Percentiles rank a stretch among this genome's conserved stretches.
These are phyloP conservation scores for Thermothelomyces thermophilus DNA, from an alignment of 2,329 filamentous ascomycete species.

Conservation along the genomic window DNA sequence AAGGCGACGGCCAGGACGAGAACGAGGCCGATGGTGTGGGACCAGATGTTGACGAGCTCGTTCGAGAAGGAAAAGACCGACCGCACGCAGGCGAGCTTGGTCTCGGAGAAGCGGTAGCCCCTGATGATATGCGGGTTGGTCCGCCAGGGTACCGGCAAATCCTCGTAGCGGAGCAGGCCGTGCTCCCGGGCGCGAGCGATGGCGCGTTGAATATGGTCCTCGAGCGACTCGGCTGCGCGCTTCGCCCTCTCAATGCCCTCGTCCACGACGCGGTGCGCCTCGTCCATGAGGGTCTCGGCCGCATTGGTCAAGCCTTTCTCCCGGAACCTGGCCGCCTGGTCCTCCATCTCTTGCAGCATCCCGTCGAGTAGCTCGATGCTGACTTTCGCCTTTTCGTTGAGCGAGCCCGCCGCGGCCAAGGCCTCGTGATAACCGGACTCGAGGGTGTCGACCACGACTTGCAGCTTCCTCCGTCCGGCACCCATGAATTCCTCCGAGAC, in stretches of 20 bases:
- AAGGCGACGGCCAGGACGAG: constrained; percentile 84
- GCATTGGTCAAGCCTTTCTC: constrained; percentile 69
- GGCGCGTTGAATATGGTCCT: constrained; percentile 77
- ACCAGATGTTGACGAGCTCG: constrained; percentile 97
- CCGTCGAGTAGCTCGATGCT: constrained; percentile 80
- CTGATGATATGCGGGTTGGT: constrained; percentile 89
- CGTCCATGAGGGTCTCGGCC: constrained; percentile 66
- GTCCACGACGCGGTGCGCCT: constrained; percentile 73
- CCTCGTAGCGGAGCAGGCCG: constrained; percentile 80
- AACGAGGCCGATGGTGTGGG: constrained; percentile 82
- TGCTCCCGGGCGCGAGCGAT: constrained; percentile 68
- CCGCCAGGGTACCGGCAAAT: constrained; percentile 85
- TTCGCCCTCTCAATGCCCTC: constrained; percentile 77
- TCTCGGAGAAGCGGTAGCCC: constrained; percentile 91
- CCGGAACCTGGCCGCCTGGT: constrained; percentile 69
- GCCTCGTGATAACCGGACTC: constrained; percentile 84
- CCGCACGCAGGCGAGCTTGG: constrained; percentile 79
- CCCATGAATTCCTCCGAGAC: constrained; percentile 88
- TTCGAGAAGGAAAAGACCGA: constrained; percentile 84
- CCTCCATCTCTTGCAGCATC: constrained; percentile 81
- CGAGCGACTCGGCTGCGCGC: constrained; percentile 72
- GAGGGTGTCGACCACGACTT: constrained; percentile 86
- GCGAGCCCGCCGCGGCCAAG: constrained; percentile 71
- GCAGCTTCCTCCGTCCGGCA: constrained; percentile 73
- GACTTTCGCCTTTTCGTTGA: constrained; percentile 86